Evolutionary conservation across 805 yeast species (phyloP), one percentile per base, ranked within the genome.

Genomic region (Metschnikowia cerradonensis): DNA sequence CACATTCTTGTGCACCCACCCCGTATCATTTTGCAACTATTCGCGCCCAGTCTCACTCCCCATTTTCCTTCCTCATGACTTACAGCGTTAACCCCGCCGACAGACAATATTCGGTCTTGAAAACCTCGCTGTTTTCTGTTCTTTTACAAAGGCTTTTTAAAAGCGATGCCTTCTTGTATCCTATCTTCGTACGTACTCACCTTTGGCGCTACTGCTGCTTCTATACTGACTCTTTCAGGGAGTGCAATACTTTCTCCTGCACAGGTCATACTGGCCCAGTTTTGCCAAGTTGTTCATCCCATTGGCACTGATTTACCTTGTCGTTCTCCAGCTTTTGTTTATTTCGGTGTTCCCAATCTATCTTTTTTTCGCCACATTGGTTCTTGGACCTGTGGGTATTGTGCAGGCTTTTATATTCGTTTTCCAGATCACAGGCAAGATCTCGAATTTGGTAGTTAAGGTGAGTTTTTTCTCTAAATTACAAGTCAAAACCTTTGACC

Each of bases 301-400:
- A 0, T 80, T 79, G 51, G 49, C 76, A 2, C 32, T 71, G 3
- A 61, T 80, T 1, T 68, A 75, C 15, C 42, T 67, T 2, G 54
- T 67, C 0, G 71, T 78, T 0, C 75, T 71, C 37, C 17, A 65
- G 5, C 41, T 70, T 4, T 61, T 75, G 54, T 72, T 70, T 51
- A 45, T 70, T 10, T 55, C 70, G 14, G 56, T 77, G n/a, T 78
- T 71, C 53, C 84, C 84, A 0, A 55, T 73, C 1, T 71, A 75
- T 45, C 76, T 79, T 1, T 60, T 72, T 7, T 43, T 77, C 5
- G 71, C 75, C 7, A 56, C 73, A 30, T 47, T 78, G 22, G 61
- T 78, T 45, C 65, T 75, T 23, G 84, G 84, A 2, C 85, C 86
- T 0, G 59, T 76, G 11, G 84, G 83, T 0, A 33, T 78, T 2